Conservation (phyloP, 2,329 filamentous ascomycete genomes). For the Cercospora zeina region DNA sequence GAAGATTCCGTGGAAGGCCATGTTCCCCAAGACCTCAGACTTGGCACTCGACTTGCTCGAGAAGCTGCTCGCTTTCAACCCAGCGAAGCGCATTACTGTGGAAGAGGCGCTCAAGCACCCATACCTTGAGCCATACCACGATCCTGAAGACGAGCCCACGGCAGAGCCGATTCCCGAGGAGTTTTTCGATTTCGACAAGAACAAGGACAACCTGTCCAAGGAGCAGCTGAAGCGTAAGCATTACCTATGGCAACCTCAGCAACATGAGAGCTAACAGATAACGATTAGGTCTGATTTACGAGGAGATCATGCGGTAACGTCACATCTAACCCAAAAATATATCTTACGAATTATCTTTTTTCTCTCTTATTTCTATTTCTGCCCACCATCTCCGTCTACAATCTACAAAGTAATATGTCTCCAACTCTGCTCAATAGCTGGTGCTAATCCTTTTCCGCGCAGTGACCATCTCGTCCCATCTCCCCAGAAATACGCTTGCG, state of each 20-base stretch:
- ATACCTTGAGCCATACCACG: conserved; percentile 97
- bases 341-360: conserved; percentile 27
- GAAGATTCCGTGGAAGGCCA: conserved; percentile 95
- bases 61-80: conserved; percentile 96
- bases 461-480: conserved; percentile 26
- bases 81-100: conserved; percentile 96
- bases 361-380: conserved; percentile 11
- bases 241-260: background rate
- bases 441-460: conserved; percentile 24
- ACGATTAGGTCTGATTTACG: conserved; percentile 76
- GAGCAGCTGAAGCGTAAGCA: conserved; percentile 86
- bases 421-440: conserved; percentile 9
- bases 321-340: conserved; percentile 18
- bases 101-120: conserved; percentile 97
- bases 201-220: conserved; percentile 98
- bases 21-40: conserved; percentile 99
- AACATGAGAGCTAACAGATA: background rate
- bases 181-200: conserved; percentile 99
- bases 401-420: conserved; percentile 23
- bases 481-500: conserved; percentile 19
- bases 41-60: conserved; percentile 90
- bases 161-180: conserved; percentile 96
- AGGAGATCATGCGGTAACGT: conserved; percentile 82
- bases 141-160: conserved; percentile 96
- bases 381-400: conserved; percentile 3